Base-by-base conservation (phyloP, 805 yeast species). In the Ogataea haglerorum region DNA sequence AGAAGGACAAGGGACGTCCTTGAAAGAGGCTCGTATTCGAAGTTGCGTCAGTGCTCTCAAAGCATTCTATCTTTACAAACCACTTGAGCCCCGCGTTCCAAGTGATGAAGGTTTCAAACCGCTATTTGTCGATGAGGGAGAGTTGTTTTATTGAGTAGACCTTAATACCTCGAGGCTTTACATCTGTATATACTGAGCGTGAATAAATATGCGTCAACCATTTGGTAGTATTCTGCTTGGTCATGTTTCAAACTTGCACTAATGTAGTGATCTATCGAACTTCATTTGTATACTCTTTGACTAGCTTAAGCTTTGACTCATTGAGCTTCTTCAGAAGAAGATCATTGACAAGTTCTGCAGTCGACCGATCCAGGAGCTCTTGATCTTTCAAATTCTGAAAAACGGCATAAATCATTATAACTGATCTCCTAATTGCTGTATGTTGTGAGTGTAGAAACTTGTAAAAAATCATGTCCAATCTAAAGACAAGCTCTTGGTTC, bases 11-110 rank as follows among this genome's bases (percentile, higher is more conserved):
- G 99, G 98, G 26, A 72, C 95, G 6, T 85, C 95, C 21, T 69
- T 93, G 54, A 78, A 76, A 49, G 98, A 93, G 66, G 96, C 97
- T 25, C 86, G 89, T 65, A 84, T 88, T 29, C 79, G 96, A 63
- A 93, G 96, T 25, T 86, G 89, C 38, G 95, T 89, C 24, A 84
- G 85, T 62, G 90, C 97, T 24, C 76, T 93, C 60, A 82, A 88
- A 72, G 78, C 86, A 45, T 93, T 93, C 82, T 93, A 93, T 68
- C 75, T 95, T 57, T 93, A 93, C 65, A 79, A 84, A 48, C 98
- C 98, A 12, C 63, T 83, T 33, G 73, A 73, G 47, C 70, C 74
- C 12, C 71, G 70, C 43, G 61, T 76, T 29, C 93, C 95, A 40
- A 78, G 85, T 57, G 88, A 82, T 49, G 47, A 51, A 12, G 45